These are phyloP conservation scores for Xanthoparmelia taractica DNA, from an alignment of 495 filamentous ascomycete species.

Conservation along the genomic window DNA sequence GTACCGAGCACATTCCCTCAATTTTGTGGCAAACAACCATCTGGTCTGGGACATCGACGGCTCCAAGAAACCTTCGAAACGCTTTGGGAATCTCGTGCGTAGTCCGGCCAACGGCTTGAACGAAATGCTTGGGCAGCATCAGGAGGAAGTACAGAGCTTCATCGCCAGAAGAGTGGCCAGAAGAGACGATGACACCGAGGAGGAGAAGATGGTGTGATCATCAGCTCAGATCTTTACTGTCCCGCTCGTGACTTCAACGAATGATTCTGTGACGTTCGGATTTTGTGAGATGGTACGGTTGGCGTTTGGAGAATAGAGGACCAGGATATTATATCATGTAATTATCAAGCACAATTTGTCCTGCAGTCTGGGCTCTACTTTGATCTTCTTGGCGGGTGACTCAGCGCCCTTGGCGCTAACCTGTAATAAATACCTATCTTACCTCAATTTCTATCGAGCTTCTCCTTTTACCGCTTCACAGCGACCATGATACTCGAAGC, in stretches of 20 bases:
- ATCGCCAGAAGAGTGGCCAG: conserved; percentile 37
- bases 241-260: not conserved
- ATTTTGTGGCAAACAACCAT: conserved; percentile 66
- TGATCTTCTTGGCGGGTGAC: not conserved
- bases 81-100: conserved; percentile 56
- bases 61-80: conserved; percentile 54
- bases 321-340: not conserved
- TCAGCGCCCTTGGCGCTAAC: conserved; percentile 4
- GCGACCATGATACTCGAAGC: conserved; percentile 17
- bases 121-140: conserved; percentile 58
- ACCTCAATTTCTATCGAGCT: not conserved
- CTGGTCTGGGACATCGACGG: conserved; percentile 58
- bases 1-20: conserved; percentile 63
- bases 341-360: not conserved
- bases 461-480: not conserved
- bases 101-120: conserved; percentile 47
- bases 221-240: not conserved
- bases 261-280: not conserved
- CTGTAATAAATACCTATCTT: not conserved
- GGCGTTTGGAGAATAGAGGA: not conserved
- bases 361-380: not conserved
- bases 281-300: not conserved
- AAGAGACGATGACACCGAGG: conserved; percentile 1
- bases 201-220: not conserved
- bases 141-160: conserved; percentile 48